phyloP scores from a whole-genome alignment of 2,329 filamentous ascomycete species.

The Botrytis squamosa region DNA sequence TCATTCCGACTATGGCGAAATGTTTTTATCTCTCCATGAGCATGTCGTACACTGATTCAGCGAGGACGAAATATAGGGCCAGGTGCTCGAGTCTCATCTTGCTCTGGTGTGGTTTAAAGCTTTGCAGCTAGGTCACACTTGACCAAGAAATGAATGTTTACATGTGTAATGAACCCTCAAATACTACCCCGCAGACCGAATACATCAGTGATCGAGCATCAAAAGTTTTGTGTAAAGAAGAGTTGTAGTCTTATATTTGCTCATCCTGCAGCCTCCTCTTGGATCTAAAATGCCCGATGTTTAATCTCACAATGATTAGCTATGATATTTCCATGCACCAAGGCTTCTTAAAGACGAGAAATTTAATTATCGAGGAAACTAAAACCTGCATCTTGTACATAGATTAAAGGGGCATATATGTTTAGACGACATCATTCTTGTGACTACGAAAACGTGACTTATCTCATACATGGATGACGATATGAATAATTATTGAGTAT shows the following conservation, averaged over 20 bases:
- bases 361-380: not conserved
- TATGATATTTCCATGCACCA: not conserved
- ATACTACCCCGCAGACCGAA: not conserved
- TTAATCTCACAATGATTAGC: not conserved
- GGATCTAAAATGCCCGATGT: not conserved
- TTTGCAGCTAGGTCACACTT: not conserved
- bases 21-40: not conserved
- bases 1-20: not conserved
- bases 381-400: not conserved
- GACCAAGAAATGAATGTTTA: not conserved
- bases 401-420: not conserved
- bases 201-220: not conserved
- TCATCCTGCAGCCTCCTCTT: not conserved
- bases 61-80: not conserved
- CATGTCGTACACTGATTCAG: not conserved
- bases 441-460: not conserved
- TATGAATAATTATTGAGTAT: not conserved
- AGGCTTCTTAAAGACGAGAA: not conserved
- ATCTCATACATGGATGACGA: not conserved
- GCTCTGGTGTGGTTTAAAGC: not conserved
- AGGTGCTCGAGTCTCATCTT: not conserved
- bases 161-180: not conserved
- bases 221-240: not conserved
- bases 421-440: not conserved
- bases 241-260: not conserved